Evolutionary conservation across 1,139 yeast species (phyloP).

Genomic region (Kurtzmaniella quercitrusa): DNA sequence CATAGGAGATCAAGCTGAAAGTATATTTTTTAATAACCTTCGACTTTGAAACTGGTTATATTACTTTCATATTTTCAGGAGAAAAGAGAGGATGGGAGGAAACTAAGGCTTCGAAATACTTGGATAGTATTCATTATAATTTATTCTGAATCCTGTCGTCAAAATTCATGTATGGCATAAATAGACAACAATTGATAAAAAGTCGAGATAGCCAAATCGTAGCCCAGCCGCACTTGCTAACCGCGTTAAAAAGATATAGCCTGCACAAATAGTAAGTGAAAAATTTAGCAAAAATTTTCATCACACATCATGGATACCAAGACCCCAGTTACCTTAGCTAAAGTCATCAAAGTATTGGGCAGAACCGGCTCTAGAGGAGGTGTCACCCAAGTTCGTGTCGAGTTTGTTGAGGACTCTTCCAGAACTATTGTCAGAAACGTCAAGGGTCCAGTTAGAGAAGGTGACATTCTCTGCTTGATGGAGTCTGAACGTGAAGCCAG

Average conservation of each 20-base stretch:
- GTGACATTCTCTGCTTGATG: conserved; percentile 98
- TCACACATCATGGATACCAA: conserved; percentile 56
- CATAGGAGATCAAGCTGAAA: too few species aligned
- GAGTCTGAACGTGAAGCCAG: conserved; percentile 99
- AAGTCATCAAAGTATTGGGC: conserved; percentile 98
- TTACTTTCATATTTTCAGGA: too few species aligned
- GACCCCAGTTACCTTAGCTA: conserved; percentile 98
- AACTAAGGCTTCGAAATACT: too few species aligned
- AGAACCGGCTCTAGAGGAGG: conserved; percentile 99
- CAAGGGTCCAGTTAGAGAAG: conserved; percentile 99
- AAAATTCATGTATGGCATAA: too few species aligned
- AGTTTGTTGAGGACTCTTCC: conserved; percentile 96
- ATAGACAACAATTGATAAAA: neutral
- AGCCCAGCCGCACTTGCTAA: neutral
- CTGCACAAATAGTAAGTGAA: neutral
- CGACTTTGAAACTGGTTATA: too few species aligned
- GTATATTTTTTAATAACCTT: too few species aligned
- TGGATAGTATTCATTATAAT: too few species aligned
- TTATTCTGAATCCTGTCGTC: too few species aligned
- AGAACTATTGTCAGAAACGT: conserved; percentile 99
- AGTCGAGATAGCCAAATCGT: neutral
- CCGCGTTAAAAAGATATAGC: neutral
- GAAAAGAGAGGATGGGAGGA: too few species aligned
- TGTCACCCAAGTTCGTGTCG: conserved; percentile 99
- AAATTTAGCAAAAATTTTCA: neutral